Percentiles rank a stretch among this genome's conserved stretches.
These are phyloP conservation scores for Candida maltosa DNA, from an alignment of 805 yeast genomes.

Conservation along the genomic window DNA sequence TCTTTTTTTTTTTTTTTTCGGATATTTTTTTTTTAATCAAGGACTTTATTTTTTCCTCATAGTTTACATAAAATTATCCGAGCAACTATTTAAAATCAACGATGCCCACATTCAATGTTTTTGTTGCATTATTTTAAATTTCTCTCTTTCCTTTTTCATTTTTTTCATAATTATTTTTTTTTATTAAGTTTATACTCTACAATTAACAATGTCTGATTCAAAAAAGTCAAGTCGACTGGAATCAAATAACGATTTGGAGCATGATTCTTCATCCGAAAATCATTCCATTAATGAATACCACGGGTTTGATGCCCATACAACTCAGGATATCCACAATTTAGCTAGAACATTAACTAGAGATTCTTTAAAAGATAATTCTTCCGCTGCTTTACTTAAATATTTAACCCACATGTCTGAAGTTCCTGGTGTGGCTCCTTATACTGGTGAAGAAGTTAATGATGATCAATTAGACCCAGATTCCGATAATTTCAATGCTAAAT, in stretches of 20 bases:
- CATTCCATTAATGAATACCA: constrained; percentile 19
- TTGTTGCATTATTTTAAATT: neutral
- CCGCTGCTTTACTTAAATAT: constrained; percentile 29
- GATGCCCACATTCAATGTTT: neutral
- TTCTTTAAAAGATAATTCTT: constrained; percentile 10
- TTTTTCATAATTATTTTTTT: too few relatives aligned
- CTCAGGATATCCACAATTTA: constrained; percentile 33
- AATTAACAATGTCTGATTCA: constrained; percentile 9
- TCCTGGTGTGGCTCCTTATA: constrained; percentile 45
- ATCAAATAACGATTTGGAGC: constrained; percentile 3
- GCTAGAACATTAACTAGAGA: constrained; percentile 39
- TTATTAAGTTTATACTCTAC: neutral
- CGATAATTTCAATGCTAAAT: constrained; percentile 53
- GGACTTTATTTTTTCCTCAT: too few relatives aligned
- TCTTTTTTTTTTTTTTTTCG: too few relatives aligned
- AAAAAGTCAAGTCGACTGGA: constrained; percentile 8
- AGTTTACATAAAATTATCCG: too few relatives aligned
- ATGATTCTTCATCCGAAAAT: constrained; percentile 10
- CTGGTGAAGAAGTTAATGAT: constrained; percentile 13
- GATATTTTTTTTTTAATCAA: too few relatives aligned
- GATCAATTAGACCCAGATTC: constrained; percentile 55
- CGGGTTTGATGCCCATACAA: constrained; percentile 35
- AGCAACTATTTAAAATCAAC: too few relatives aligned
- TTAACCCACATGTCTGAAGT: constrained; percentile 51
- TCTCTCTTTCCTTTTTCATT: too few relatives aligned